A percentile compares a stretch with the other conserved stretches of the same genome.
Conservation (phyloP, 2,329 filamentous ascomycete species). For the Clonostachys byssicola region DNA sequence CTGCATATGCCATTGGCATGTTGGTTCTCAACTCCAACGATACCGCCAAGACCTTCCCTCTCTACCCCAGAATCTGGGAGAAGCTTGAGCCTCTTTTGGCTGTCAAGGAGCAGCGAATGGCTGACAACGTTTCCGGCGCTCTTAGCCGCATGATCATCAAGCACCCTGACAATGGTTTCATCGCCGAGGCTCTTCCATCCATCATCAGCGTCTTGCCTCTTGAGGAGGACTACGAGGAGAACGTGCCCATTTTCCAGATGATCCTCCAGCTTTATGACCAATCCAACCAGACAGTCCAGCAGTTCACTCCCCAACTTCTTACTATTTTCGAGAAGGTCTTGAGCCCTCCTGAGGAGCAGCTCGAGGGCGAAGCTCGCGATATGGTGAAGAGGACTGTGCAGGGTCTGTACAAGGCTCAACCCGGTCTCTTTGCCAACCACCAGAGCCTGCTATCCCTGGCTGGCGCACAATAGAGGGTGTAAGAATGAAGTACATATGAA, state of each 20-base stretch:
- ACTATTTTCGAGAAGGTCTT: conserved; percentile 72
- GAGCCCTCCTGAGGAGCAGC: conserved; percentile 67
- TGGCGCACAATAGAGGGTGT: conserved; percentile 7
- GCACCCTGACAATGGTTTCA: conserved; percentile 77
- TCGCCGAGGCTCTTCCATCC: conserved; percentile 76
- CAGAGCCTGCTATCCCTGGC: conserved; percentile 22
- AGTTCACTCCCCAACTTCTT: conserved; percentile 65
- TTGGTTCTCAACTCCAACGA: conserved; percentile 79
- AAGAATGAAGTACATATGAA: background rate
- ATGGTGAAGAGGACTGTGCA: conserved; percentile 62
- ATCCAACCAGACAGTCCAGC: conserved; percentile 64
- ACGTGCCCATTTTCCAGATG: conserved; percentile 88
- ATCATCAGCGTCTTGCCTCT: conserved; percentile 78
- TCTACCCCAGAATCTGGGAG: conserved; percentile 73
- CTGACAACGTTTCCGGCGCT: conserved; percentile 92
- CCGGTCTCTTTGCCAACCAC: conserved; percentile 22
- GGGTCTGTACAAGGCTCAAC: conserved; percentile 31
- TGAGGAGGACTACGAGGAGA: conserved; percentile 94
- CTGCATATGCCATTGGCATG: conserved; percentile 85
- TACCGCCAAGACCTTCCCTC: conserved; percentile 62
- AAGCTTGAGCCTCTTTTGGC: conserved; percentile 85
- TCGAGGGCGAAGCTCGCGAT: conserved; percentile 66
- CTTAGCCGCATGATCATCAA: conserved; percentile 88
- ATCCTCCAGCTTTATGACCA: conserved; percentile 80
- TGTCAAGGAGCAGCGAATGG: conserved; percentile 72